Percentiles rank a stretch among this genome's conserved stretches.
phyloP scores from a whole-genome alignment of 2,329 filamentous ascomycete genomes.

The Beauveria caledonica region DNA sequence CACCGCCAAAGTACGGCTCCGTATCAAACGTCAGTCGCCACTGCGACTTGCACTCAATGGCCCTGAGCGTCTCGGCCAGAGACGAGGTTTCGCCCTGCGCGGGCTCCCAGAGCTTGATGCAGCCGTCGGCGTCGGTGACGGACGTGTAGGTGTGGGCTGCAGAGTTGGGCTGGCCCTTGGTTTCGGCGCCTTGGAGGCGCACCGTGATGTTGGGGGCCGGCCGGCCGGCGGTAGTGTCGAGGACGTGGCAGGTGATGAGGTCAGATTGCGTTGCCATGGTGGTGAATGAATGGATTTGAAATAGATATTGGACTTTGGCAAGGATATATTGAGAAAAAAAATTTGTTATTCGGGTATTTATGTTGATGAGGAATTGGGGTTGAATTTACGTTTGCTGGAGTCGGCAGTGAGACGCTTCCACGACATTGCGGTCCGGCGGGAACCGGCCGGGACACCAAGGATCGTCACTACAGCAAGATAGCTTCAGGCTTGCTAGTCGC shows the following conservation, averaged over 20 bases:
- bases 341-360: neutral
- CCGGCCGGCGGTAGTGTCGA: conserved; percentile 68
- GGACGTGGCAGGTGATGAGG: conserved; percentile 78
- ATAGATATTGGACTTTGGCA: no score
- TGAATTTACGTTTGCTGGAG: no score
- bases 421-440: conserved; percentile 8
- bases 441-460: neutral
- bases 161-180: conserved; percentile 16
- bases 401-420: neutral
- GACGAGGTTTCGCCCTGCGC: conserved; percentile 33
- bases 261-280: conserved; percentile 33
- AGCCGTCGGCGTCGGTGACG: conserved; percentile 66
- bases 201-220: conserved; percentile 61
- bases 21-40: conserved; percentile 70
- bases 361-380: neutral
- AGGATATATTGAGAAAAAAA: neutral
- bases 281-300: no score
- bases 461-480: no score
- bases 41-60: conserved; percentile 36
- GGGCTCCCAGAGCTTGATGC: conserved; percentile 61
- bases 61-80: conserved; percentile 46
- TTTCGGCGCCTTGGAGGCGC: conserved; percentile 44
- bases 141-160: conserved; percentile 13
- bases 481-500: no score
- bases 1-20: conserved; percentile 59